A percentile compares a stretch with the other conserved stretches of the same genome.
Evolutionary conservation across 805 yeast genomes (phyloP).

Genomic region (Metschnikowia kofuensis): DNA sequence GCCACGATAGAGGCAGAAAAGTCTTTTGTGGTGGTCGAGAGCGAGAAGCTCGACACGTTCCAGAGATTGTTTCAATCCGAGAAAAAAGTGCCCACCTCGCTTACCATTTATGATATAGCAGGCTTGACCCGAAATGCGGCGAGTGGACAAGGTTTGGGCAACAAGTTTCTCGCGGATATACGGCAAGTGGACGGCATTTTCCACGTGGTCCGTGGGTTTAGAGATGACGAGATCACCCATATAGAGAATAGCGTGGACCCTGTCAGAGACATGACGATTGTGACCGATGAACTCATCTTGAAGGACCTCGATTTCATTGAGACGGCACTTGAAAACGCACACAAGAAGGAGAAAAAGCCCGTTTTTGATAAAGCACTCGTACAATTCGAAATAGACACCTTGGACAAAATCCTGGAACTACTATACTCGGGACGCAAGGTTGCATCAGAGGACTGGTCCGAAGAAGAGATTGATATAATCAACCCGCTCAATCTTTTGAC

Average conservation of each 20-base stretch:
- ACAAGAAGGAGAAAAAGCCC: slow-evolving; percentile 29
- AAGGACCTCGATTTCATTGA: slow-evolving; percentile 65
- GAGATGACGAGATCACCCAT: slow-evolving; percentile 20
- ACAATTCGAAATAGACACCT: slow-evolving; percentile 26
- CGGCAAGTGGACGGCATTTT: slow-evolving; percentile 97
- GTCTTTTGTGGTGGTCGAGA: slow-evolving; percentile 93
- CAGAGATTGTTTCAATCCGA: slow-evolving; percentile 76
- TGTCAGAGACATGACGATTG: slow-evolving; percentile 20
- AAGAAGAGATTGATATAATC: slow-evolving; percentile 59
- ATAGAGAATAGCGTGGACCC: slow-evolving; percentile 20
- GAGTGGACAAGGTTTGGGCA: slow-evolving; percentile 96
- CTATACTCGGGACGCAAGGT: slow-evolving; percentile 56
- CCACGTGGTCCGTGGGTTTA: slow-evolving; percentile 90
- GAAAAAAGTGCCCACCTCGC: slow-evolving; percentile 83
- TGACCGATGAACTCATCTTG: slow-evolving; percentile 57
- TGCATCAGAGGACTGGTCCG: slow-evolving; percentile 58
- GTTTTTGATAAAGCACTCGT: slow-evolving; percentile 23
- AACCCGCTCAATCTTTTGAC: slow-evolving; percentile 74
- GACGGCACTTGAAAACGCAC: slow-evolving; percentile 34
- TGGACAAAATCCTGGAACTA: slow-evolving; percentile 31
- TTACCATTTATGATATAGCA: slow-evolving; percentile 95
- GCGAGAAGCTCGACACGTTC: slow-evolving; percentile 78
- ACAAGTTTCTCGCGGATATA: slow-evolving; percentile 93
- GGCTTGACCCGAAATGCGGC: slow-evolving; percentile 97
- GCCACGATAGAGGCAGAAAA: slow-evolving; percentile 99